Evolutionary conservation across 768 basidiomycete species (phyloP), one percentile per base, ranked within the genome.

Genomic region (Lactifluus volemus): DNA sequence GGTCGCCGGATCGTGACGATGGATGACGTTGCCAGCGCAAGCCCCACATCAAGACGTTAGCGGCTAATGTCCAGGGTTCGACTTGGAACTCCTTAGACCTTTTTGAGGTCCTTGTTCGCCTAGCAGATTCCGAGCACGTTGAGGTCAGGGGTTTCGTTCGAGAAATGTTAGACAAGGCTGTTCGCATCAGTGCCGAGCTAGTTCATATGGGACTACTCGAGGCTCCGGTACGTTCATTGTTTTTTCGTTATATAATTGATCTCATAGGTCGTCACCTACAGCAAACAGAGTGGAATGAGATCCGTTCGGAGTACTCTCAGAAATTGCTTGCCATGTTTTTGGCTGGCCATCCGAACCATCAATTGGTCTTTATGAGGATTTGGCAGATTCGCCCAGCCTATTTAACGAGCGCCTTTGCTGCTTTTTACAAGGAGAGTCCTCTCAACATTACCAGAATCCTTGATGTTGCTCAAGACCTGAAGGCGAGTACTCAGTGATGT

Each of bases 1-100:
- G 88, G 89, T 3, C 83, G 81, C 39, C 77, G 88, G 64, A 86
- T 94, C 63, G 90, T 96, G 39, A 90, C 90, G 0, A 85, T 92
- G 21, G 92, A 95, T 51, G 93, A 96, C 63, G 89, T 94, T 44
- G 81, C 89, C 2, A 77, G 80, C 48, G 88, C 91, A 15, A 90
- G 89, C 67, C 89, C 91, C 32, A 92, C n/a, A 94, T 96, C 76
- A 92, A 93, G 72, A 84, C 88, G 0, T 78, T 96, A 39, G 93
- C 94, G 0, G 86, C 85, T 2, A 92, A 90, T 67, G 90, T 96
- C 34, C 94, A 98, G 71, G 86, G 86, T 2, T 86, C 91, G 65
- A 88, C 92, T 0, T 98, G 95, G 95, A 98, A 98, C 70, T 93
- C 91, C 5, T 76, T 93, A 9, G 92, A 97, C 67, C 75, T 98